Percentiles rank a stretch among this genome's conserved stretches.
These are phyloP conservation scores for Ascochyta koolunga DNA, from an alignment of 2,329 filamentous ascomycete genomes.

Conservation along the genomic window DNA sequence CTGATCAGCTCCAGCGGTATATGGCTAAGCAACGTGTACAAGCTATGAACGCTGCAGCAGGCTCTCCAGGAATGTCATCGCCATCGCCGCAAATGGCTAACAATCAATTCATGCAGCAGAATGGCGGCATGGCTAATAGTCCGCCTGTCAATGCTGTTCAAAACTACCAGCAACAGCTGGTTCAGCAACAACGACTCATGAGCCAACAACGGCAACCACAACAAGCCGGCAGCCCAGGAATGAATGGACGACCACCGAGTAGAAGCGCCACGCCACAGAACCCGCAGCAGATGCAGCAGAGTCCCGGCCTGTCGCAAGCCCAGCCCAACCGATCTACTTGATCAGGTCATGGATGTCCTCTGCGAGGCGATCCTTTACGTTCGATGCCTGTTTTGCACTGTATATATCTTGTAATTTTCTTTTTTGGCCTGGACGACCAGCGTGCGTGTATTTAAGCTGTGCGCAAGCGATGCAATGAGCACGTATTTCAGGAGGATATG, in stretches of 20 bases:
- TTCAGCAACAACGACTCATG: conserved; percentile 48
- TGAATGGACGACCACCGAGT: conserved; percentile 42
- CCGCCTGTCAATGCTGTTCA: conserved; percentile 44
- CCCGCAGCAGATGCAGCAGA: conserved; percentile 42
- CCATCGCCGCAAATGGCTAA: conserved; percentile 42
- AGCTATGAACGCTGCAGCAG: conserved; percentile 47
- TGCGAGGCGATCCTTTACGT: conserved; percentile 21
- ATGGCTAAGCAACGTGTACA: conserved; percentile 43
- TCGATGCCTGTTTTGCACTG: conserved; percentile 28
- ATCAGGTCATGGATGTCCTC: conserved; percentile 17
- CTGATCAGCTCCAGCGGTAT: conserved; percentile 41
- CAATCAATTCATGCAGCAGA: conserved; percentile 43
- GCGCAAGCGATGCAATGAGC: neutral
- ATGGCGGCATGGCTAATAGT: conserved; percentile 37
- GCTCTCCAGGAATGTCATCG: conserved; percentile 37
- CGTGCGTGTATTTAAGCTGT: neutral
- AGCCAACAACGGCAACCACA: conserved; percentile 37
- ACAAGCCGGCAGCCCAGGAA: conserved; percentile 40
- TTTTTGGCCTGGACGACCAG: conserved; percentile 1
- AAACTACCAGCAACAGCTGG: conserved; percentile 46
- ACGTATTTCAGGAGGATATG: neutral
- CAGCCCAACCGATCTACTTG: conserved; percentile 26
- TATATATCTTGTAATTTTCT: conserved; percentile 39
- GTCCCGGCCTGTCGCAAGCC: conserved; percentile 42
- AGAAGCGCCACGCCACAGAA: conserved; percentile 49